Evolutionary conservation across 1,284 basidiomycete species (phyloP).

Genomic region (Naganishia sp.): DNA sequence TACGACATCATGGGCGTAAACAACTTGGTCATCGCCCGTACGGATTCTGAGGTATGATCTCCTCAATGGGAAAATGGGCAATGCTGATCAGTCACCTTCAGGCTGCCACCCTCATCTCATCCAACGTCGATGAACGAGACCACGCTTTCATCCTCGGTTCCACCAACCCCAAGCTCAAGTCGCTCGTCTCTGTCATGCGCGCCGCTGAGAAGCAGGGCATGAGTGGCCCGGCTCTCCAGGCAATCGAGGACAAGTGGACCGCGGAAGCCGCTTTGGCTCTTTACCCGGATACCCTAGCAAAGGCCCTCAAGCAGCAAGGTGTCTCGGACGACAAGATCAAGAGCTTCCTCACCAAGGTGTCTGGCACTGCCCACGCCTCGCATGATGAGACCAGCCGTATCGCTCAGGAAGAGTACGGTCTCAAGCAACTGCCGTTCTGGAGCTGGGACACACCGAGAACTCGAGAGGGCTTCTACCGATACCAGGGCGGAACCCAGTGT

Average conservation of each 20-base stretch:
- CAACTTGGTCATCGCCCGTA: conserved; percentile 73
- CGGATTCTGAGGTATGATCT: conserved; percentile 65
- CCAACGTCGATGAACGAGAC: conserved; percentile 95
- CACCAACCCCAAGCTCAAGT: conserved; percentile 69
- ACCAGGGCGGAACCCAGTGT: conserved; percentile 93
- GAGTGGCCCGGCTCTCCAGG: conserved; percentile 76
- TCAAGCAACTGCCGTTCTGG: conserved; percentile 68
- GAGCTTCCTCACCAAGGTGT: conserved; percentile 44
- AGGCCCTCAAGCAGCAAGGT: conserved; percentile 69
- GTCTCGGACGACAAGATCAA: conserved; percentile 52
- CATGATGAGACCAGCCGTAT: conserved; percentile 70
- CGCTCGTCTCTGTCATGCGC: conserved; percentile 79
- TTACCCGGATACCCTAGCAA: conserved; percentile 73
- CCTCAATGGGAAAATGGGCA: background rate
- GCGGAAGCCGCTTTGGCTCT: conserved; percentile 72
- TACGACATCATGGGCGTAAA: conserved; percentile 78
- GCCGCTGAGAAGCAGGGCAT: conserved; percentile 79
- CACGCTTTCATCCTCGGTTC: conserved; percentile 93
- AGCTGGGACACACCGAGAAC: conserved; percentile 94
- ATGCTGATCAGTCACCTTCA: background rate
- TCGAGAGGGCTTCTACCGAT: conserved; percentile 87
- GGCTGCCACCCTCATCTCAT: conserved; percentile 92
- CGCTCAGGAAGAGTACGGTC: conserved; percentile 76
- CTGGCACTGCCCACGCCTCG: conserved; percentile 59
- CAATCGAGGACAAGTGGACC: conserved; percentile 86